A percentile compares a stretch with the other conserved stretches of the same genome.
phyloP scores from a whole-genome alignment of 257 asterid genomes.

The Solanum chiquidenum region DNA sequence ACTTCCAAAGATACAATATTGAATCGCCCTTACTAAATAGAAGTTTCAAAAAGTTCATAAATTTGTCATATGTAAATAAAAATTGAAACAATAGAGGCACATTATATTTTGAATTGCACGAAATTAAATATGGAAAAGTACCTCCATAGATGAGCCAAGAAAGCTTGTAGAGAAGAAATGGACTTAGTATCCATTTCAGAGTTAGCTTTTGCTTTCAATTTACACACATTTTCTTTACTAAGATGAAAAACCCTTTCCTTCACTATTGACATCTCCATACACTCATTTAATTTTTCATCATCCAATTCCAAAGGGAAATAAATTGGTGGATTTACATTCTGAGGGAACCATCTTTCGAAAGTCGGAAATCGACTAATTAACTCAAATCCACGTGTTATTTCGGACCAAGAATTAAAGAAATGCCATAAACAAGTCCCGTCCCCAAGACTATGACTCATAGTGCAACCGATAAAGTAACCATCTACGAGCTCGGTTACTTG shows the following conservation, averaged over 20 bases:
- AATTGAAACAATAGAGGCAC: background rate
- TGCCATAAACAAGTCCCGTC: conserved; percentile 43
- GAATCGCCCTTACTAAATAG: accelerated
- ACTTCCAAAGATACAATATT: background rate
- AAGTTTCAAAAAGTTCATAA: too few species aligned
- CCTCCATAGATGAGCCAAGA: conserved; percentile 5
- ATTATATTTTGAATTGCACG: background rate
- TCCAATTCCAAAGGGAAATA: conserved; percentile 7
- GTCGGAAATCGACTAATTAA: conserved; percentile 8
- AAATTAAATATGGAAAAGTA: background rate
- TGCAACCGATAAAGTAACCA: conserved; percentile 27
- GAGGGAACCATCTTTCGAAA: conserved; percentile 17
- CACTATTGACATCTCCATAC: background rate
- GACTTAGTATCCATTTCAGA: background rate
- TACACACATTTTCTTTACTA: background rate
- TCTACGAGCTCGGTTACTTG: conserved; percentile 34
- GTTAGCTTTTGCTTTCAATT: background rate
- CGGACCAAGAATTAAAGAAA: conserved; percentile 39
- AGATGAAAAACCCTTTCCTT: conserved; percentile 26
- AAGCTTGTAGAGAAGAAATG: conserved; percentile 2
- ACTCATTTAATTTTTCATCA: background rate
- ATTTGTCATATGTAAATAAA: background rate
- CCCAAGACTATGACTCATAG: conserved; percentile 19
- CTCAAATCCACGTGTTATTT: conserved; percentile 22
- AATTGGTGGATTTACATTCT: background rate